Base-by-base conservation (phyloP, 148 eudicot genomes). In the Silene conica region DNA sequence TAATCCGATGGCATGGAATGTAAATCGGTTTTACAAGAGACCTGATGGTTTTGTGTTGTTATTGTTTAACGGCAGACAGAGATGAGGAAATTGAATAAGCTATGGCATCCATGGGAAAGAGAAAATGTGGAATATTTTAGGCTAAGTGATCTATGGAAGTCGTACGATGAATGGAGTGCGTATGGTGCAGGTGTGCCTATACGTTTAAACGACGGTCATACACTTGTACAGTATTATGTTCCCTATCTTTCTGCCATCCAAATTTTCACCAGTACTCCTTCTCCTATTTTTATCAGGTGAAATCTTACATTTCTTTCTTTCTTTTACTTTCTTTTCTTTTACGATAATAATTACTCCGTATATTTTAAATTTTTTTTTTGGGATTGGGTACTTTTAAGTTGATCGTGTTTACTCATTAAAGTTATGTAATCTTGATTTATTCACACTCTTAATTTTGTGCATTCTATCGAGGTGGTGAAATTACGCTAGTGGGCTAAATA, bases 161-260 rank as follows among this genome's bases (percentile, higher is more conserved):
- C 86, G 66, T 95, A 83, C 28, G 99, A 89, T 76, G 97, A 95
- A 84, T 92, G 96, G 97, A 95, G 99, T 82, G 96, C 90, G 34
- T 95, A 92, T 64, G 99, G 99, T 1, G 96, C 99, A 5, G 99
- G 99, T 28, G 97, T 95, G 20, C 97, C 99, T 1, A 83, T 95
- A 68, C 9, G 15, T 11, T 46, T 81, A 6, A 83, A 81, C 48
- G 65, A 25, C 11, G 87, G 78, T 16, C 92, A 92, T 72, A 80
- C 85, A 60, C 82, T 95, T 9, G 89, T 95, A 7, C 97, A 95
- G 69, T 95, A 95, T 76, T 95, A 92, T 71, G 97, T 90, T 15
- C 99, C 99, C 77, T 95, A 90, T 80, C 89, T 95, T 57, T 95
- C 99, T 48, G 99, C 96, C 6, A 75, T 95, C 74, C 97, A 92